These are phyloP conservation scores for Penicillium brasilianum DNA, from an alignment of 2,329 filamentous ascomycete genomes.

Conservation along the genomic window DNA sequence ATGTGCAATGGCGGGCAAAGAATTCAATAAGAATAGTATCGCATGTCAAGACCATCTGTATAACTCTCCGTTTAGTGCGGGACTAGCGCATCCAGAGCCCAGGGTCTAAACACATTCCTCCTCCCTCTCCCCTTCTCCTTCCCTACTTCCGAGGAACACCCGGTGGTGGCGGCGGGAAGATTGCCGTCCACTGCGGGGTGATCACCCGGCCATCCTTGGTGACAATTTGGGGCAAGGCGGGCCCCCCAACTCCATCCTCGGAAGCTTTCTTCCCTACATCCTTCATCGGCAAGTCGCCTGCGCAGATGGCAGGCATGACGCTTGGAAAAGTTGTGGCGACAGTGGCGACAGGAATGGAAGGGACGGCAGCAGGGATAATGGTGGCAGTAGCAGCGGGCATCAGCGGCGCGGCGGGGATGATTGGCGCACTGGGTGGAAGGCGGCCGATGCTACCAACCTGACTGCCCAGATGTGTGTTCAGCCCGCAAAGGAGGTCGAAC, in stretches of 20 bases:
- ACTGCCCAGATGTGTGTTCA: background rate
- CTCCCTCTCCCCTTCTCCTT: background rate
- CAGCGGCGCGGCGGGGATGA: background rate
- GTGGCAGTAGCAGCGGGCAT: no score
- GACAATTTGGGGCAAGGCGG: background rate
- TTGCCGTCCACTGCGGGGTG: background rate
- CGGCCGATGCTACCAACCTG: background rate
- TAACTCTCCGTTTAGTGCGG: no score
- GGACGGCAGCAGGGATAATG: background rate
- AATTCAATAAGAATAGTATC: no score
- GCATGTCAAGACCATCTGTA: no score
- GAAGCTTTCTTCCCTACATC: background rate
- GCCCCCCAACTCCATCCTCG: background rate
- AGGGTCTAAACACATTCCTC: background rate
- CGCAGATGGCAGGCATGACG: background rate
- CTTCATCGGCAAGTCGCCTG: background rate
- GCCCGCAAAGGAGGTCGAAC: background rate
- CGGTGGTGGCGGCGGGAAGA: background rate
- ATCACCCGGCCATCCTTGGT: conserved; percentile 1
- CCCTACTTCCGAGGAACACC: background rate
- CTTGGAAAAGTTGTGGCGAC: background rate
- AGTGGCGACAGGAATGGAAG: background rate
- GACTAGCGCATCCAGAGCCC: no score
- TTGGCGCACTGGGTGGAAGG: background rate
- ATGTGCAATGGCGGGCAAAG: no score